phyloP scores from a whole-genome alignment of 768 basidiomycete genomes.

The Cyclocybe aegerita region DNA sequence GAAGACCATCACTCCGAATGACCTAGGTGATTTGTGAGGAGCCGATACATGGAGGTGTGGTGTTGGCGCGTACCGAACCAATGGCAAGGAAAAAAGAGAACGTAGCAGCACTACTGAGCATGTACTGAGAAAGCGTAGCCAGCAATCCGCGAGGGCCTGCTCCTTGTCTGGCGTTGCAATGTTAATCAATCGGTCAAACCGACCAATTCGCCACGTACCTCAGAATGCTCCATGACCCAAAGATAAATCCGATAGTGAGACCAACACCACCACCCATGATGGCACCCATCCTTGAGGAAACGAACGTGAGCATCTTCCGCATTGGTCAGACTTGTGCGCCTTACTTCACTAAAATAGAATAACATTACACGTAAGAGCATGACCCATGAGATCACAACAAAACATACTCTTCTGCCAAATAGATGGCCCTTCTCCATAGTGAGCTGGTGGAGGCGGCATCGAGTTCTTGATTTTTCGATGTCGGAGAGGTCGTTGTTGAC shows the following conservation, averaged over 20 bases:
- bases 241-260: constrained; percentile 95
- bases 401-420: constrained; percentile 75
- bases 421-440: constrained; percentile 59
- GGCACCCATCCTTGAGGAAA: constrained; percentile 76
- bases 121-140: constrained; percentile 94
- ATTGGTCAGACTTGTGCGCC: not conserved
- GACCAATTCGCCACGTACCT: constrained; percentile 50
- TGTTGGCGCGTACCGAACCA: constrained; percentile 64
- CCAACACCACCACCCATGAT: constrained; percentile 93
- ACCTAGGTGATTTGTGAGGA: constrained; percentile 50
- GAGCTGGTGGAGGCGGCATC: constrained; percentile 28
- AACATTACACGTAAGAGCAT: constrained; percentile 10
- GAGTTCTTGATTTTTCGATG: constrained; percentile 3
- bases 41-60: constrained; percentile 4
- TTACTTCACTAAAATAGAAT: constrained; percentile 55
- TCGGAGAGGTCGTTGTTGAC: not conserved
- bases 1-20: constrained; percentile 78
- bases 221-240: constrained; percentile 90
- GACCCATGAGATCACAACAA: constrained; percentile 7
- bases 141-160: constrained; percentile 89
- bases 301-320: not conserved
- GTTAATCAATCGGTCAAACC: not conserved
- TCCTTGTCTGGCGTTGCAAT: constrained; percentile 58
- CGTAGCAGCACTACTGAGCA: constrained; percentile 96
- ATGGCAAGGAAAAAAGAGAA: constrained; percentile 97